Evolutionary conservation across 2,329 filamentous ascomycete genomes (phyloP), one percentile per base, ranked within the genome.

Genomic region (Fusarium albidum): DNA sequence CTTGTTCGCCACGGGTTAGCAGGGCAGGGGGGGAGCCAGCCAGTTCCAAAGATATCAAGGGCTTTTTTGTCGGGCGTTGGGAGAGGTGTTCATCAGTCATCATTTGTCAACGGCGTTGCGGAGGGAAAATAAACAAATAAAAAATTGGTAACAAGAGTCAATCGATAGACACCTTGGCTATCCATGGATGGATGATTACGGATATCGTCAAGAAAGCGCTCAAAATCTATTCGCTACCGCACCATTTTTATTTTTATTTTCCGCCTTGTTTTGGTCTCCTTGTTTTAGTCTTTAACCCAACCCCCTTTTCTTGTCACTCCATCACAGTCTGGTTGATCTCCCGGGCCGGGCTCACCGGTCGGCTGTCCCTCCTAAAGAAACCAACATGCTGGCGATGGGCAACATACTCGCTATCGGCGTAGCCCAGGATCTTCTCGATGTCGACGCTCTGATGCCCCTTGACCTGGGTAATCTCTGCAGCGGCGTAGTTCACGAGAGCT

Each of bases 381-480:
- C 91, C 92, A 57, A 97, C 88, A 65, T 96, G 94, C 72, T 96
- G 92, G 58, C 92, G 81, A 68, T 95, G 80, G 9, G 92, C 93
- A 33, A 98, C 89, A 75, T 98, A 97, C 75, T 98, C 92, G 68
- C 90, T 96, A 71, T 97, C 93, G 15, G 92, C 91, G 74, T 97
- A 99, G 4, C 94, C 95, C 27, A 99, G 77, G 37, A 95, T 77
- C 9, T 82, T 81, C 40, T 87, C 81, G 59, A 99, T 97, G 70
- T 96, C 89, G 6, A 81, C 84, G 69, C 92, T 96, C 70, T 90
- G 86, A 61, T 89, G 80, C 2, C 95, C 95, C 76, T 90, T 92
- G 69, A 99, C 96, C 43, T 90, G 80, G 51, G 80, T 77, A 56
- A 99, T 92, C 74, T 99, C 94, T 1, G 82, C 79, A 2, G 90